Evolutionary conservation across 257 asterid genomes (phyloP), one percentile per base, ranked within the genome.

Genomic region (Nicotiana knightiana): DNA sequence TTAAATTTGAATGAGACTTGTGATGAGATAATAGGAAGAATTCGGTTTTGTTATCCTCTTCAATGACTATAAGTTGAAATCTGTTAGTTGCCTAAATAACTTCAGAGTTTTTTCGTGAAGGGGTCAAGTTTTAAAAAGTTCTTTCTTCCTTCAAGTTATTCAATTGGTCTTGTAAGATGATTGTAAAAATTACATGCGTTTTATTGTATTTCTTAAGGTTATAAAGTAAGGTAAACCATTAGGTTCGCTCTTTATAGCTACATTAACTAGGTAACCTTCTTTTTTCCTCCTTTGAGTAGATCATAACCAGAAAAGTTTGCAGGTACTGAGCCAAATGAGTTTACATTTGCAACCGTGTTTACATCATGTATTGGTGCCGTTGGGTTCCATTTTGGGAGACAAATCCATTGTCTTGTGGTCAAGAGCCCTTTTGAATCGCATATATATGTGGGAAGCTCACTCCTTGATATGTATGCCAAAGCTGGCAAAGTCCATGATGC

Each of bases 401-500:
- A 93, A 83, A 87, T 91, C 67, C 99, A 95, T 80, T 76, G 94
- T 13, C 92, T 84, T 39, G 43, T 92, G 82, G 91, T 86, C 3
- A 93, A 92, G 90, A 86, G 83, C 84, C 89, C 89, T 18, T 91
- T 86, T 77, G 96, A 88, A 77, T 87, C 84, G 84, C 94, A 93
- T 84, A 32, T 85, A 59, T 87, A 87, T 66, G 97, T 93, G 28
- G 99, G 97, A 32, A 89, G 99, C 93, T 93, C 97, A 76, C 99
- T 95, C 68, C 96, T 95, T 54, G 97, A 92, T 86, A 77, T 95
- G 87, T 95, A 95, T 68, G 98, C 94, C 57, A 95, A 95, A 92
- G 88, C 94, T 79, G 97, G 97, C 77, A 88, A 85, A 85, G 86
- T 90, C 76, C 89, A 79, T 17, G 95, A 91, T 81, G 97, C 98